phyloP scores from a whole-genome alignment of 2,329 filamentous ascomycete genomes.

The Colletotrichum incanum region DNA sequence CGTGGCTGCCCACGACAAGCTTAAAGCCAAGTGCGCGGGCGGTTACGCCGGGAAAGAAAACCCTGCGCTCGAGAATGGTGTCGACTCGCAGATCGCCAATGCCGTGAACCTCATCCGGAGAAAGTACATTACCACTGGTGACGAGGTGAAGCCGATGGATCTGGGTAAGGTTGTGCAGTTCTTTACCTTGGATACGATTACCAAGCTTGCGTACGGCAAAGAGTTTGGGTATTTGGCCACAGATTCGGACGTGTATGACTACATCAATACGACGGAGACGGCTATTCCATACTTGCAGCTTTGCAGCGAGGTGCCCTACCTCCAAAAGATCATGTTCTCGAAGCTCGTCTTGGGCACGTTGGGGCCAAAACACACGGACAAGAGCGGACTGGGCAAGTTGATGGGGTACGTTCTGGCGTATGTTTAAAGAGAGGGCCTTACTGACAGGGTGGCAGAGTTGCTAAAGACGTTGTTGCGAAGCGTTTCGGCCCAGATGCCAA shows the following conservation, averaged over 20 bases:
- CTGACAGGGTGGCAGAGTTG: conserved; percentile 47
- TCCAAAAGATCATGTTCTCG: conserved; percentile 47
- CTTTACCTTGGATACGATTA: conserved; percentile 67
- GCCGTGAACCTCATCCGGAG: conserved; percentile 23
- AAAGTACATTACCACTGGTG: conserved; percentile 41
- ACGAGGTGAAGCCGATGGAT: conserved; percentile 54
- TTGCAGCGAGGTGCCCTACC: conserved; percentile 49
- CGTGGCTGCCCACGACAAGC: conserved; percentile 58
- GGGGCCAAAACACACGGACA: conserved; percentile 41
- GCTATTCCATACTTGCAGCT: conserved; percentile 57
- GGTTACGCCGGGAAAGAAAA: conserved; percentile 69
- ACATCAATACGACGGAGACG: conserved; percentile 57
- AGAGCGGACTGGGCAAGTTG: conserved; percentile 40
- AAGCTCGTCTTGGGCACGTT: conserved; percentile 49
- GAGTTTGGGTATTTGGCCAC: conserved; percentile 60
- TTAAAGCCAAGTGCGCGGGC: conserved; percentile 42
- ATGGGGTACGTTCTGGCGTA: conserved; percentile 44
- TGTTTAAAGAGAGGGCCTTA: neutral
- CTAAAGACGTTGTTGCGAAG: conserved; percentile 52
- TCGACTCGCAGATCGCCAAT: conserved; percentile 33
- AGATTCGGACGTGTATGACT: conserved; percentile 60
- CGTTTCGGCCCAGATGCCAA: conserved; percentile 49
- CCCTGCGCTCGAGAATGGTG: conserved; percentile 60
- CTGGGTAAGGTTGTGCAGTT: conserved; percentile 60
- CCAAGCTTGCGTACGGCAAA: conserved; percentile 61